phyloP scores from a whole-genome alignment of 2,329 filamentous ascomycete species.

The Exophiala sp. region DNA sequence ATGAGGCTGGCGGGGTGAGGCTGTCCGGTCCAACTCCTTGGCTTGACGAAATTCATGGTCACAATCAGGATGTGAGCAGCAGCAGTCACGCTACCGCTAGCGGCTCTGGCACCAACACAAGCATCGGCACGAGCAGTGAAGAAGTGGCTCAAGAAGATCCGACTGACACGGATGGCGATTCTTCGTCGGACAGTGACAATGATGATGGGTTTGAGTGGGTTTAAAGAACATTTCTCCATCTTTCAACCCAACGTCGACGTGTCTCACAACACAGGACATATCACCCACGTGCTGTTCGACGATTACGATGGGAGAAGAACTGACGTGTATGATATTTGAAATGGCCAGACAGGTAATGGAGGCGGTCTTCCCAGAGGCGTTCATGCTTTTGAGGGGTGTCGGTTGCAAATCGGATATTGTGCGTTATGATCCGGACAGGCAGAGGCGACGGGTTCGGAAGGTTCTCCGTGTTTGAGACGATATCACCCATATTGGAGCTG shows the following conservation, averaged over 20 bases:
- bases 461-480: too few relatives aligned
- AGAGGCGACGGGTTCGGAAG: conserved; percentile 18
- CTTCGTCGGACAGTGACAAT: conserved; percentile 1
- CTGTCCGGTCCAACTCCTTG: background rate
- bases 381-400: conserved; percentile 49
- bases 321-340: conserved; percentile 24
- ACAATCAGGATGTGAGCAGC: background rate
- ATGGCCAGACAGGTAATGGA: conserved; percentile 30
- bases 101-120: too few relatives aligned
- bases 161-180: conserved; percentile 9
- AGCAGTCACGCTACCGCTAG: too few relatives aligned
- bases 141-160: background rate
- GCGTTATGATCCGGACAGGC: conserved; percentile 50
- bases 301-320: conserved; percentile 45
- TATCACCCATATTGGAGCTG: conserved; percentile 16
- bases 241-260: too few relatives aligned
- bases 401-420: conserved; percentile 58
- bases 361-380: conserved; percentile 48
- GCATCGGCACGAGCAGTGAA: too few relatives aligned
- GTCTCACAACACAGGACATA: too few relatives aligned
- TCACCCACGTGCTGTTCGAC: too few relatives aligned
- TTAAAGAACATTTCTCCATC: background rate
- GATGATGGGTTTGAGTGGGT: background rate
- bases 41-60: background rate
- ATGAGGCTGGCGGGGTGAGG: conserved; percentile 3